Evolutionary conservation across 257 asterid species (phyloP), one percentile per base, ranked within the genome.

Genomic region (Salvia rosmarinus): DNA sequence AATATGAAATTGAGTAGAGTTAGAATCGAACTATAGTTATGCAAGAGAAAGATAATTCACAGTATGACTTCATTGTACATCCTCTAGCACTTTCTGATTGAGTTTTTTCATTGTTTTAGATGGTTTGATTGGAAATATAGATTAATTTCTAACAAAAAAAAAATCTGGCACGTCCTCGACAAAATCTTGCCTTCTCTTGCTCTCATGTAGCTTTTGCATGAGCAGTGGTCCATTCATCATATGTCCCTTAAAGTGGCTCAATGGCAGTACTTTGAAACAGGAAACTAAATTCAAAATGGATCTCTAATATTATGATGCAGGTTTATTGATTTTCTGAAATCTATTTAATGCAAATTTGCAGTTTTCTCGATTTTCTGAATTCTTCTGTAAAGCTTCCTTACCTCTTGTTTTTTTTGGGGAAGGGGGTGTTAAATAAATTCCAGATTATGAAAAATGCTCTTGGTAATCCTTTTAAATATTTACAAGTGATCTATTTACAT

Each of bases 221-320:
- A 35, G 16, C 28, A 46, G n/a, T 25, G 34, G 56, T 25, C 37
- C 71, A 46, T 65, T 16, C 16, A 65, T 46, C 25, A 28, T 65
- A 34, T 2, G n/a, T 65, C 52, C 58, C 23, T 16, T 46, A 46
- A 32, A 46, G 59, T 16, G 11, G 23, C 28, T 44, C 25, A 8
- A 8, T 64, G 25, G 2, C 43, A 28, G 14, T 65, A 66, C 47
- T 44, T 30, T 16, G 46, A 28, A 66, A 28, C 39, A 7, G 23
- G 32, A 28, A 42, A 35, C 59, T 66, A 40, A 64, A 43, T 47
- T 28, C 70, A 44, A 42, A 57, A 64, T 46, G 56, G 73, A 67
- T 11, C 37, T 49, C 51, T 32, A 50, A 32, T 50, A 50, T 51
- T 20, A 8, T 34, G 51, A 12, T 51, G 63, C 37, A 54, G 35